Evolutionary conservation across 1,139 yeast species (phyloP).

Genomic region (Pichia terricola): DNA sequence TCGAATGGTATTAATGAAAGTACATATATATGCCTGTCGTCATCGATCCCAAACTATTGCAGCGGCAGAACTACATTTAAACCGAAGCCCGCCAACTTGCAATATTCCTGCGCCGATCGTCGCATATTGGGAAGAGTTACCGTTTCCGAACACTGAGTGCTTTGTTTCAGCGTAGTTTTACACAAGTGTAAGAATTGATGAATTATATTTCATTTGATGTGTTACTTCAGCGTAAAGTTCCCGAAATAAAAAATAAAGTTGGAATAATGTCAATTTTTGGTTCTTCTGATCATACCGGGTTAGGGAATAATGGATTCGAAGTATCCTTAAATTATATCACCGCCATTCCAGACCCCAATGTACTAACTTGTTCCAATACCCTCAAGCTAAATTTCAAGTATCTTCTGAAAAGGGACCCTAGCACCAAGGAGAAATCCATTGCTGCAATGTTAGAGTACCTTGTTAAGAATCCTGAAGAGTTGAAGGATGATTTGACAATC

Average conservation of each 20-base stretch:
- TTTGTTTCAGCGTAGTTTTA: too few species aligned
- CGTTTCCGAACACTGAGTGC: too few species aligned
- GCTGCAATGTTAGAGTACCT: conserved; percentile 38
- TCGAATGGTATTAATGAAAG: too few species aligned
- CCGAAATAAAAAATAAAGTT: neutral
- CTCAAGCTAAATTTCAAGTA: conserved; percentile 63
- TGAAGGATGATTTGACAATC: conserved; percentile 40
- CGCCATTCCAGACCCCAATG: conserved; percentile 62
- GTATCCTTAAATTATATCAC: conserved; percentile 70
- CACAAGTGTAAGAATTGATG: too few species aligned
- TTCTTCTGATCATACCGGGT: conserved; percentile 12
- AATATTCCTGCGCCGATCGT: too few species aligned
- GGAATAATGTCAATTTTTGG: conserved; percentile 8
- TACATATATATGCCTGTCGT: too few species aligned
- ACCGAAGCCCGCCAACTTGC: too few species aligned
- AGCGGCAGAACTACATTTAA: too few species aligned
- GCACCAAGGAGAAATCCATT: conserved; percentile 76
- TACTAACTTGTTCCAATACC: conserved; percentile 44
- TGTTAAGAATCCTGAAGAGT: conserved; percentile 14
- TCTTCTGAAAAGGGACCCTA: conserved; percentile 66
- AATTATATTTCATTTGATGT: too few species aligned
- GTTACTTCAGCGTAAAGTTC: too few species aligned
- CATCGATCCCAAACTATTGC: too few species aligned
- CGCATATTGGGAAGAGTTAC: too few species aligned
- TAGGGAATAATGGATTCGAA: conserved; percentile 43